Percentiles rank a stretch among this genome's conserved stretches.
Conservation (phyloP, 371 early-diverging fungal genomes). For the Mortierella sp. region DNA sequence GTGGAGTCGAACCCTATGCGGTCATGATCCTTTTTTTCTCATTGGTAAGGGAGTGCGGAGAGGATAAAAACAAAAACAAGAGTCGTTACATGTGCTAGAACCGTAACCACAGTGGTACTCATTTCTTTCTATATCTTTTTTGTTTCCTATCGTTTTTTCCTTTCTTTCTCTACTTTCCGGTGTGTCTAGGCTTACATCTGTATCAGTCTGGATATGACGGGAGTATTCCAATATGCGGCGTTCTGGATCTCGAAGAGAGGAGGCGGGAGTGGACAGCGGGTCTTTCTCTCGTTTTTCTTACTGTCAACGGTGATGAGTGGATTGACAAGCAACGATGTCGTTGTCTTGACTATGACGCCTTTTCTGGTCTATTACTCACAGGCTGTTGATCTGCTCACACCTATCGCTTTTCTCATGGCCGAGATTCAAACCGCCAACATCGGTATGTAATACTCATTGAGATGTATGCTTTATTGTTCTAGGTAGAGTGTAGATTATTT, state of each 20-base stretch:
- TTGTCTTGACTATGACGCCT: conserved; percentile 84
- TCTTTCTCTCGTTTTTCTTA: conserved; percentile 77
- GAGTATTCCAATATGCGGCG: conserved; percentile 78
- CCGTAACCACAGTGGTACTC: not conserved
- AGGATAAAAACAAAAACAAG: not conserved
- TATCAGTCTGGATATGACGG: conserved; percentile 86
- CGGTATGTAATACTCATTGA: conserved; percentile 47
- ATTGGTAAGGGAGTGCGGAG: conserved; percentile 60
- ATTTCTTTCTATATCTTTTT: not conserved
- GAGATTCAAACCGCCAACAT: conserved; percentile 82
- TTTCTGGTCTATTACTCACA: conserved; percentile 80
- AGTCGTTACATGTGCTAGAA: not conserved
- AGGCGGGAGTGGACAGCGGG: conserved; percentile 65
- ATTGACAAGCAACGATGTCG: conserved; percentile 86
- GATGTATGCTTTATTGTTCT: not conserved
- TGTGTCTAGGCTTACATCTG: conserved; percentile 79
- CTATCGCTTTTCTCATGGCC: conserved; percentile 78
- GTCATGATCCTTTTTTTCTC: conserved; percentile 83
- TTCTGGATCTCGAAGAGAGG: conserved; percentile 75
- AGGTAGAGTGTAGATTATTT: not conserved
- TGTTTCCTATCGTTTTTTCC: not conserved
- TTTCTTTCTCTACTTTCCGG: not conserved
- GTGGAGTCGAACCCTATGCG: conserved; percentile 79
- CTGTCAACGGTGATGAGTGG: conserved; percentile 81
- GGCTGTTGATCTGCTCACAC: conserved; percentile 68